A percentile compares a stretch with the other conserved stretches of the same genome.
phyloP scores from a whole-genome alignment of 176 grass and related monocot species.

The Ananas comosus region DNA sequence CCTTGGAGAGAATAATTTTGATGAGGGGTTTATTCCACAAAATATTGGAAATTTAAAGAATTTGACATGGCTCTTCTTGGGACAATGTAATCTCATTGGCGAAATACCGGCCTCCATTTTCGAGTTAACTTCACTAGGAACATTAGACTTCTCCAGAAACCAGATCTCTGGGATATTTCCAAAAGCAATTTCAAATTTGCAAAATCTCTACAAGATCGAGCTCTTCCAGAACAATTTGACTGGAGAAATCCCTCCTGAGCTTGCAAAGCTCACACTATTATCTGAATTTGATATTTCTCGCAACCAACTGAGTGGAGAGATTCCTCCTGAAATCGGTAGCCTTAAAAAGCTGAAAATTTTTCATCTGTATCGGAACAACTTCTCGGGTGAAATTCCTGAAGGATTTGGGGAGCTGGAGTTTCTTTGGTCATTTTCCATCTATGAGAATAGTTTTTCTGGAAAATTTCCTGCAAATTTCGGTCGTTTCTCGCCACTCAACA shows the following conservation, averaged over 20 bases:
- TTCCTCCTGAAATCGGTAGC: slow-evolving; percentile 44
- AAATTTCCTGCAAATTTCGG: slow-evolving; percentile 64
- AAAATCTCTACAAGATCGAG: slow-evolving; percentile 87
- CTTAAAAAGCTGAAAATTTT: slow-evolving; percentile 72
- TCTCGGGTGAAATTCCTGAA: slow-evolving; percentile 69
- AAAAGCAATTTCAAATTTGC: slow-evolving; percentile 56
- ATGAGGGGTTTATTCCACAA: slow-evolving; percentile 53
- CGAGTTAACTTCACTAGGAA: slow-evolving; percentile 48
- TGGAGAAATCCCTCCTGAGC: slow-evolving; percentile 70
- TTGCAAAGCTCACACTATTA: slow-evolving; percentile 47
- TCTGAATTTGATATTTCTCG: slow-evolving; percentile 92
- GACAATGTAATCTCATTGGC: slow-evolving; percentile 70
- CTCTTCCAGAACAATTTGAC: slow-evolving; percentile 89
- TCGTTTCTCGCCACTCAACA: slow-evolving; percentile 58
- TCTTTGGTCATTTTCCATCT: slow-evolving; percentile 83
- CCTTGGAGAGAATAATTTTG: slow-evolving; percentile 73
- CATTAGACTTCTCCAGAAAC: slow-evolving; percentile 85
- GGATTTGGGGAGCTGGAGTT: slow-evolving; percentile 56
- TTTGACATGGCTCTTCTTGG: slow-evolving; percentile 80
- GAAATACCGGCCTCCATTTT: slow-evolving; percentile 62
- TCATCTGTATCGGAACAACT: slow-evolving; percentile 72
- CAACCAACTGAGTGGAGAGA: slow-evolving; percentile 57
- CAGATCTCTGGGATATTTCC: slow-evolving; percentile 66
- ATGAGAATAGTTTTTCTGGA: slow-evolving; percentile 76
- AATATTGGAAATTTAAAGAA: slow-evolving; percentile 70